Base-by-base conservation (phyloP, 768 basidiomycete genomes). In the Mycena galopus region DNA sequence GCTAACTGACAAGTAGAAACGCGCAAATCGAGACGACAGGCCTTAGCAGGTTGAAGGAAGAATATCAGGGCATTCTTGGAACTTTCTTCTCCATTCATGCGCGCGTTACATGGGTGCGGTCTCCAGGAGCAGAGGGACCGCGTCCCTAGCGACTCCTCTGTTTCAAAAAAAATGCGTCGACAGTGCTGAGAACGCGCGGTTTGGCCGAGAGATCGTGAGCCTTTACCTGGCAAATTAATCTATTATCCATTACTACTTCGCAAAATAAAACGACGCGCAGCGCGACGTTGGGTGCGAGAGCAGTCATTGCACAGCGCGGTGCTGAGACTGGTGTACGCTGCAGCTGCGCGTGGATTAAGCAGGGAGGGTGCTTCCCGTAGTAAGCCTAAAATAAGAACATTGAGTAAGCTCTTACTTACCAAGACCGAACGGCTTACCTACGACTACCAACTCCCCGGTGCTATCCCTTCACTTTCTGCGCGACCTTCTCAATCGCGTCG, bases 401-500 rank as follows among this genome's bases (percentile, higher is more conserved):
- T 14, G 61, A 61, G 2, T 25, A 25, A 51, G 21, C 7, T 16
- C 21, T 44, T 47, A 30, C 53, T 29, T 21, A 57, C 56, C 37
- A 44, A n/a, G n/a, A n/a, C n/a, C n/a, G n/a, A n/a, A n/a, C n/a
- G n/a, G n/a, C n/a, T n/a, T n/a, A n/a, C n/a, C n/a, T n/a, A n/a
- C n/a, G n/a, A n/a, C n/a, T n/a, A 61, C 42, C 30, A 39, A 16
- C 17, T 16, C n/a, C 4, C 55, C 29, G 25, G 39, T 58, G 55
- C 19, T 69, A 64, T 37, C 51, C 66, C 58, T 63, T 70, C 27
- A 60, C 56, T 75, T 82, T 84, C 58, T 77, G 77, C 12, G 81
- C 86, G 56, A 94, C 86, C 70, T 81, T 87, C 67, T 88, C 85
- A 23, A 95, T 84, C 76, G 89, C 89, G 21, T 83, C 81, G 77